Percentiles rank a stretch among this genome's conserved stretches.
These are phyloP conservation scores for Colletotrichum tabaci DNA, from an alignment of 2,329 filamentous ascomycete species.

Conservation along the genomic window DNA sequence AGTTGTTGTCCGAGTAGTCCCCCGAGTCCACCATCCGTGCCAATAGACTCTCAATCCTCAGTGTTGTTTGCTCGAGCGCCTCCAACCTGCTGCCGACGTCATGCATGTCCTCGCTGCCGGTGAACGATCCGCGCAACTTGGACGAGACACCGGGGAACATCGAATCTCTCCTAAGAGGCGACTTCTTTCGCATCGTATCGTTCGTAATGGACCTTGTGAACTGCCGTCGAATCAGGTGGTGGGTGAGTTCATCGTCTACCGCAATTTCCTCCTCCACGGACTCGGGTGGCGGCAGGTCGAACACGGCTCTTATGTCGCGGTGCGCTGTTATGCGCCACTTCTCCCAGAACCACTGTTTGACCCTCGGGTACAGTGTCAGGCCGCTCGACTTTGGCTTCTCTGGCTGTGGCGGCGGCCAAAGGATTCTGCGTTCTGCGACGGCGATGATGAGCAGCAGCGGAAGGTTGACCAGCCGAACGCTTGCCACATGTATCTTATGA, in stretches of 20 bases:
- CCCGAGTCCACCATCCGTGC: slow-evolving; percentile 51
- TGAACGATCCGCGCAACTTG: slow-evolving; percentile 65
- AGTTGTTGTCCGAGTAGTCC: slow-evolving; percentile 47
- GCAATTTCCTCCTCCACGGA: slow-evolving; percentile 70
- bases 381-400: slow-evolving; percentile 42
- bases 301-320: slow-evolving; percentile 80
- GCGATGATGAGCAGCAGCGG: slow-evolving; percentile 82
- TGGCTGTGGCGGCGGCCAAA: slow-evolving; percentile 66
- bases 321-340: slow-evolving; percentile 79
- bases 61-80: slow-evolving; percentile 65
- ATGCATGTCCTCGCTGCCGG: slow-evolving; percentile 61
- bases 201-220: slow-evolving; percentile 63
- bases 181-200: slow-evolving; percentile 49
- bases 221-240: slow-evolving; percentile 71
- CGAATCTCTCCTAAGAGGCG: slow-evolving; percentile 67
- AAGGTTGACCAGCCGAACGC: slow-evolving; percentile 81
- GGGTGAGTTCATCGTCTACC: slow-evolving; percentile 71
- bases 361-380: slow-evolving; percentile 46
- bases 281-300: slow-evolving; percentile 79
- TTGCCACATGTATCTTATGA: slow-evolving; percentile 88
- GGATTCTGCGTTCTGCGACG: slow-evolving; percentile 76
- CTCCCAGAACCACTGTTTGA: slow-evolving; percentile 72
- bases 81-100: slow-evolving; percentile 62
- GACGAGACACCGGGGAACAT: slow-evolving; percentile 68
- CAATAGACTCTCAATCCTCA: slow-evolving; percentile 65